Evolutionary conservation across 306 rosid genomes (phyloP).

Genomic region (Mucuna pruriens): DNA sequence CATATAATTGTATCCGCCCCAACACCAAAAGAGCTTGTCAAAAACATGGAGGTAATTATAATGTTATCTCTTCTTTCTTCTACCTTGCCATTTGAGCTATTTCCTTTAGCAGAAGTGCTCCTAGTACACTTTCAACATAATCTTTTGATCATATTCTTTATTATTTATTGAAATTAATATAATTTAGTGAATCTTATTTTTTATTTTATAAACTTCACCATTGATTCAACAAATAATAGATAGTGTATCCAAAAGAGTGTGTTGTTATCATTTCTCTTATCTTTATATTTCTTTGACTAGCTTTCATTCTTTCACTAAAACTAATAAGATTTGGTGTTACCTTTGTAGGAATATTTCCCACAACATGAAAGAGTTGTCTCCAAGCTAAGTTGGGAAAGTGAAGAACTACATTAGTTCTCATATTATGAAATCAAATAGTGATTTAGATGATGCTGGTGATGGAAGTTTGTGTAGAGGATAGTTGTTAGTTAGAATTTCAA

Average conservation of each 20-base stretch:
- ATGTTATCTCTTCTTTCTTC: too few species aligned
- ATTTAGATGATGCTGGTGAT: constrained; percentile 23
- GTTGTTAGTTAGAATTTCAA: constrained; percentile 40
- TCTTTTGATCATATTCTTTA: too few species aligned
- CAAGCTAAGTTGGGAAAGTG: constrained; percentile 90
- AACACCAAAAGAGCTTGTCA: constrained; percentile 78
- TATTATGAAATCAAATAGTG: constrained; percentile 39
- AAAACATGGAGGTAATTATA: constrained; percentile 88
- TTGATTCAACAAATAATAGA: too few species aligned
- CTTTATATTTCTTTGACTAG: neutral
- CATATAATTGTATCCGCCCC: constrained; percentile 94
- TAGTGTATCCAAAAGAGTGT: too few species aligned
- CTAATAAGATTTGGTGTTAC: neutral
- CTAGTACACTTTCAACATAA: too few species aligned
- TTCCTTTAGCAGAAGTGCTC: too few species aligned
- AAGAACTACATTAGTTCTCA: constrained; percentile 55
- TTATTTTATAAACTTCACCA: too few species aligned
- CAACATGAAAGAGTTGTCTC: constrained; percentile 92
- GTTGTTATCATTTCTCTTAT: too few species aligned
- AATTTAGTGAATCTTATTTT: too few species aligned
- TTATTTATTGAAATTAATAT: too few species aligned
- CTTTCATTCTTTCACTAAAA: neutral
- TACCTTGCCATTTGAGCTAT: too few species aligned
- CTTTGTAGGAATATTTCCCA: constrained; percentile 74
- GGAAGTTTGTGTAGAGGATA: constrained; percentile 35